These are phyloP conservation scores for Lathyrus tuberosus DNA, from an alignment of 306 rosid species.

Conservation along the genomic window DNA sequence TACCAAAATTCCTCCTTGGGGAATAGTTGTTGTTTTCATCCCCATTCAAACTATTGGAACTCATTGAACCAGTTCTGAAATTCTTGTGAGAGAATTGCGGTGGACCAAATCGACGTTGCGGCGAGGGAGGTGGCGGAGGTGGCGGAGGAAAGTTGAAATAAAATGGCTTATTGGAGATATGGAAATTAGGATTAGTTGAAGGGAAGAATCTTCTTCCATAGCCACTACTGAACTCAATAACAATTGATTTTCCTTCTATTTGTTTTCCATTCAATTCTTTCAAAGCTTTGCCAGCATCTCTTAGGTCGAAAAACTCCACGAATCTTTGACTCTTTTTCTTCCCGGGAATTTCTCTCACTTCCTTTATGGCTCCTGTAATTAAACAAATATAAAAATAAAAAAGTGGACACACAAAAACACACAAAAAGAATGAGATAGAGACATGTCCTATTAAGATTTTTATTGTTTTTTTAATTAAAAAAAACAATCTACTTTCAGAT, in stretches of 20 bases:
- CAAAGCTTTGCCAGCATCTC: slow-evolving; percentile 77
- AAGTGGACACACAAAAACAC: slow-evolving; percentile 7
- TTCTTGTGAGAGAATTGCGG: slow-evolving; percentile 35
- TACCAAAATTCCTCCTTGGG: slow-evolving; percentile 32
- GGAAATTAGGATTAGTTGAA: background rate
- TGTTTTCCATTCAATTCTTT: slow-evolving; percentile 73
- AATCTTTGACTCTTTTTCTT: slow-evolving; percentile 81
- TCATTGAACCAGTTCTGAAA: background rate
- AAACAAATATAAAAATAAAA: background rate
- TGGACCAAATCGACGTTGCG: slow-evolving; percentile 34
- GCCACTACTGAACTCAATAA: slow-evolving; percentile 77
- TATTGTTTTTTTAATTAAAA: background rate
- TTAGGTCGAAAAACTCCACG: slow-evolving; percentile 77
- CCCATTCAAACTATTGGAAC: slow-evolving; percentile 27
- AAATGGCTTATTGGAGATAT: slow-evolving; percentile 14
- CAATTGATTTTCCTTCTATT: slow-evolving; percentile 56
- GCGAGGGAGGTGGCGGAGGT: background rate
- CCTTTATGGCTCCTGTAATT: slow-evolving; percentile 71
- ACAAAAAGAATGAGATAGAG: slow-evolving; percentile 25
- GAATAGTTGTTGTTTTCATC: slow-evolving; percentile 36
- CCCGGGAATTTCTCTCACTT: slow-evolving; percentile 70
- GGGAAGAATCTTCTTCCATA: slow-evolving; percentile 49
- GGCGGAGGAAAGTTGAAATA: slow-evolving; percentile 30
- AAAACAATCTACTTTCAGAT: slow-evolving; percentile 35
- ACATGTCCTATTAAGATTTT: slow-evolving; percentile 4